phyloP scores from a whole-genome alignment of 331 rosid species.

The Acacia concinna region DNA sequence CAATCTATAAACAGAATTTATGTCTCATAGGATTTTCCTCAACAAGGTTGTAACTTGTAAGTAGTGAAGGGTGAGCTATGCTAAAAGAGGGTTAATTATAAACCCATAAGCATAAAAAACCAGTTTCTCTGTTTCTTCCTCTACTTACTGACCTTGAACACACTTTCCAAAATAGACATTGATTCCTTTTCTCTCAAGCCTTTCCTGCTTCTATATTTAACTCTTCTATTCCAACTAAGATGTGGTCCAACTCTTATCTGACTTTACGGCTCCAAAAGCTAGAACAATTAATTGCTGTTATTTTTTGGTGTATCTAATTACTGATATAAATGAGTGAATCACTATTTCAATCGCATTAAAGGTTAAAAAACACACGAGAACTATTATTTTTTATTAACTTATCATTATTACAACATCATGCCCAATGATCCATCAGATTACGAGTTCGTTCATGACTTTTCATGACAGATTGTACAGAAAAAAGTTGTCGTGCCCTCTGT shows the following conservation, averaged over 20 bases:
- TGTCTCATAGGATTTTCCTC: background rate
- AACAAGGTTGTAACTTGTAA: background rate
- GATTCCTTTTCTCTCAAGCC: background rate
- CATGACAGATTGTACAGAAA: constrained; percentile 33
- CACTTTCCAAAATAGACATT: constrained; percentile 3
- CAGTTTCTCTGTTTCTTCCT: background rate
- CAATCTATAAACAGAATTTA: background rate
- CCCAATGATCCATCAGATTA: constrained; percentile 9
- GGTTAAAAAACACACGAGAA: constrained; percentile 9
- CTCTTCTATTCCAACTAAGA: background rate
- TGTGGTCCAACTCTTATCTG: constrained; percentile 36
- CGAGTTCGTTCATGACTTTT: constrained; percentile 27
- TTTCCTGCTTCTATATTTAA: background rate
- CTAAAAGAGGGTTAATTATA: background rate
- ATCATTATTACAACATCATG: constrained; percentile 15
- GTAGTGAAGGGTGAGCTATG: background rate
- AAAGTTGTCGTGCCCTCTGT: constrained; percentile 18
- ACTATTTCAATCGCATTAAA: background rate
- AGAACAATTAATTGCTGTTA: background rate
- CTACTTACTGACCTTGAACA: background rate
- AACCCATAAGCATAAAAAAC: background rate
- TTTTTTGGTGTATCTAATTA: background rate
- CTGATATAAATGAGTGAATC: constrained; percentile 21
- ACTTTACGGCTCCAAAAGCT: constrained; percentile 39
- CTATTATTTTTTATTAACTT: constrained; percentile 2